phyloP scores from a whole-genome alignment of 768 basidiomycete genomes.

The Boletus barrowsii region DNA sequence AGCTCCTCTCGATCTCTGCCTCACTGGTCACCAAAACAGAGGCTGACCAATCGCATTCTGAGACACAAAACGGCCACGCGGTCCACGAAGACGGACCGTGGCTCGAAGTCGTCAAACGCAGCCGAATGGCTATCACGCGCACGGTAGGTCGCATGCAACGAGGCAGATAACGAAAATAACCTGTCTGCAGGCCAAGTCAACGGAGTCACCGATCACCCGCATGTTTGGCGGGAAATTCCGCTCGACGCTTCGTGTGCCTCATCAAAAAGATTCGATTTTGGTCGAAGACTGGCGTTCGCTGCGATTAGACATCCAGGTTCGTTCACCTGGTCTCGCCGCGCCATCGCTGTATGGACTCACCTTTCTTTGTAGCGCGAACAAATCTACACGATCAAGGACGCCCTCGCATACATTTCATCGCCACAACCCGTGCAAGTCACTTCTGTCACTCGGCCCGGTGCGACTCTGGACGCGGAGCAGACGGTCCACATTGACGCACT shows the following conservation, averaged over 20 bases:
- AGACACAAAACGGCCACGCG: slow-evolving; percentile 10
- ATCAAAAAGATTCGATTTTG: slow-evolving; percentile 81
- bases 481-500: slow-evolving; percentile 75
- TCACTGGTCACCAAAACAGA: slow-evolving; percentile 44
- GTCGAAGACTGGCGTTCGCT: slow-evolving; percentile 92
- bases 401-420: slow-evolving; percentile 70
- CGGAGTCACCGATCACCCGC: slow-evolving; percentile 83
- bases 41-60: slow-evolving; percentile 10
- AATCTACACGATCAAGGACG: slow-evolving; percentile 79
- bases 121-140: slow-evolving; percentile 74
- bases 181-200: slow-evolving; percentile 58
- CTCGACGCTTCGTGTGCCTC: slow-evolving; percentile 75
- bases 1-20: slow-evolving; percentile 66
- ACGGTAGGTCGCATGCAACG: slow-evolving; percentile 49
- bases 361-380: slow-evolving; percentile 52
- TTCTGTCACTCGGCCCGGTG: slow-evolving; percentile 51
- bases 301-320: slow-evolving; percentile 84
- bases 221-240: slow-evolving; percentile 95
- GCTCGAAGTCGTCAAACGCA: slow-evolving; percentile 91
- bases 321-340: not conserved
- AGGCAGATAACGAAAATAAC: slow-evolving; percentile 3
- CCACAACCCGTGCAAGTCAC: slow-evolving; percentile 80
- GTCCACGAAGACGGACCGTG: slow-evolving; percentile 67
- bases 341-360: not conserved
- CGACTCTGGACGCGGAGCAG: slow-evolving; percentile 68